Base-by-base conservation (phyloP, 148 eudicot genomes). In the Gaultheria prostrata region DNA sequence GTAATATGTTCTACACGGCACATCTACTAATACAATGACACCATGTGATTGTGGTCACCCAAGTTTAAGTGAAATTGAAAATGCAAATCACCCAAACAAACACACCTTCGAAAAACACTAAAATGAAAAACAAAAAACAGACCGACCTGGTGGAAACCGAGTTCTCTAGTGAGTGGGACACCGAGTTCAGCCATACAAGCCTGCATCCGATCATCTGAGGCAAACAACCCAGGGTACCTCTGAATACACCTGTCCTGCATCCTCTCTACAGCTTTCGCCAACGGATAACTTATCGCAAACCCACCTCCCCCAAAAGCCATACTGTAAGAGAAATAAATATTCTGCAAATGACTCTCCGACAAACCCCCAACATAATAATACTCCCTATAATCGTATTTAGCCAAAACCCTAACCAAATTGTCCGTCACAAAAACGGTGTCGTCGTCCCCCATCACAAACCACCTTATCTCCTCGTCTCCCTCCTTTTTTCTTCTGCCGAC, bases 251-350 rank as follows among this genome's bases (percentile, higher is more conserved):
- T 26, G 83, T 92, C 95, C 32, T 92, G 95, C 88, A 92, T 92
- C 81, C 80, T 86, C 83, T 85, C 92, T 28, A 92, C 57, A 15
- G 93, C 93, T 24, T 87, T 86, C 1, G 93, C 95, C 80, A 92
- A 84, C 1, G 93, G 91, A 77, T 88, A 91, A 65, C 95, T 92
- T 1, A 92, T 85, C 0, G 95, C 95, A 54, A 92, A 91, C 13
- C 95, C 95, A 10, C 95, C 95, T 12, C 95, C 95, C 14, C 95
- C 95, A n/a, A 86, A 92, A 21, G 95, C 95, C 95, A 92, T 92
- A 0, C 86, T 89, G 49, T 91, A 91, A 1, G 95, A 92, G 13
- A 92, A 92, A 30, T 86, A 89, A 0, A 92, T 92, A 9, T 92
- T 92, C 86, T 92, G 95, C 65, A 89, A 76, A 78, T 92, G 95